Evolutionary conservation across 805 yeast species (phyloP).

Genomic region (Teunomyces atbi): DNA sequence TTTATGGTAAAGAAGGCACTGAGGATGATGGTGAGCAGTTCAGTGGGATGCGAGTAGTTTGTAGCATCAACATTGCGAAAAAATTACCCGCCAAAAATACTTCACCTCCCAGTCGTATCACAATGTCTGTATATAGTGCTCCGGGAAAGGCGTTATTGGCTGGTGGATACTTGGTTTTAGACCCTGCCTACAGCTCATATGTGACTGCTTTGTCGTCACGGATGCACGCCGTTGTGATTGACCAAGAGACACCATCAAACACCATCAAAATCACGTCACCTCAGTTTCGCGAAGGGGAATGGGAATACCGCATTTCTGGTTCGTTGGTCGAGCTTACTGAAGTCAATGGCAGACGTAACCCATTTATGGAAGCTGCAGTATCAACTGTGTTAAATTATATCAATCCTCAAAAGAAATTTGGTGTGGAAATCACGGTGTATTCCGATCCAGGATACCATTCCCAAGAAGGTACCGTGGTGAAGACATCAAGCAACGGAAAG

Average conservation of each 20-base stretch:
- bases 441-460: slow-evolving; percentile 93
- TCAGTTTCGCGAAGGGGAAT: slow-evolving; percentile 68
- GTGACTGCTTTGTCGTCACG: slow-evolving; percentile 87
- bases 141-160: slow-evolving; percentile 95
- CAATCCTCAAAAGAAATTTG: slow-evolving; percentile 26
- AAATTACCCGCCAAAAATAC: too few species aligned
- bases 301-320: slow-evolving; percentile 51
- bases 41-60: too few species aligned
- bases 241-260: slow-evolving; percentile 5
- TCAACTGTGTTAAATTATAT: slow-evolving; percentile 55
- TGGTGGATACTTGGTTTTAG: slow-evolving; percentile 92
- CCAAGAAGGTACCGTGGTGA: slow-evolving; percentile 46
- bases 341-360: slow-evolving; percentile 48
- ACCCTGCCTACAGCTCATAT: slow-evolving; percentile 69
- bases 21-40: not conserved
- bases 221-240: slow-evolving; percentile 69
- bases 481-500: slow-evolving; percentile 32
- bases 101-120: not conserved
- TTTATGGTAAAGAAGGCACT: not conserved
- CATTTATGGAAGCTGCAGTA: slow-evolving; percentile 70
- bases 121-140: slow-evolving; percentile 66
- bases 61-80: too few species aligned
- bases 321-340: slow-evolving; percentile 20
- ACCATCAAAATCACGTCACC: slow-evolving; percentile 60
- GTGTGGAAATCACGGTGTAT: slow-evolving; percentile 56